phyloP scores from a whole-genome alignment of 2,329 filamentous ascomycete genomes.

The Botrytis pseudocinerea region DNA sequence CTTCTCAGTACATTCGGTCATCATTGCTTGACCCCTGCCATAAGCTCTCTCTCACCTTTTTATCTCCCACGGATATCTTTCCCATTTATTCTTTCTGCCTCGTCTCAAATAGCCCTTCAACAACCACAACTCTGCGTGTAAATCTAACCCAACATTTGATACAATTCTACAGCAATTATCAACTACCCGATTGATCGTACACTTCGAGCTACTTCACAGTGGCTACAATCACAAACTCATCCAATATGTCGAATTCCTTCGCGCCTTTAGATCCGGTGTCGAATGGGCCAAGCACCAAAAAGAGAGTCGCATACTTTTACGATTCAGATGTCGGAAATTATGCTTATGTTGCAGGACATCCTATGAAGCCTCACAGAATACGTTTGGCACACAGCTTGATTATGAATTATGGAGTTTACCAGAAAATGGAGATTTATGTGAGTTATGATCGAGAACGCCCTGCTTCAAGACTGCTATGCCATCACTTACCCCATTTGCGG shows the following conservation, averaged over 20 bases:
- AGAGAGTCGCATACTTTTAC: constrained; percentile 97
- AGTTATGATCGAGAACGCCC: constrained; percentile 44
- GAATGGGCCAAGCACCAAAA: constrained; percentile 55
- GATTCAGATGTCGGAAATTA: constrained; percentile 98
- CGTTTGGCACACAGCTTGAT: constrained; percentile 94
- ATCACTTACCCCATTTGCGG: background rate
- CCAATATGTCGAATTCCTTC: constrained; percentile 42
- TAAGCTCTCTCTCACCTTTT: constrained; percentile 18
- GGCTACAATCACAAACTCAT: constrained; percentile 19
- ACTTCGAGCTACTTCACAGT: background rate
- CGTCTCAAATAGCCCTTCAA: background rate
- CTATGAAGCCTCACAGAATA: constrained; percentile 98
- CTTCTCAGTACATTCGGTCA: constrained; percentile 13
- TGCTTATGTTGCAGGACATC: constrained; percentile 93
- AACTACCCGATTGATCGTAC: background rate
- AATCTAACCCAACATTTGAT: background rate
- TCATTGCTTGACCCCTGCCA: constrained; percentile 17
- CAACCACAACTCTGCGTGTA: constrained; percentile 1
- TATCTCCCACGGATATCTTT: background rate
- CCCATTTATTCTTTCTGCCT: constrained; percentile 5
- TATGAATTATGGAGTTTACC: constrained; percentile 92
- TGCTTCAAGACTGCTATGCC: background rate
- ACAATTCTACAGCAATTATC: background rate
- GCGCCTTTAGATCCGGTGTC: constrained; percentile 54
- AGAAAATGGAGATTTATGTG: constrained; percentile 95